Percentiles rank a stretch among this genome's conserved stretches.
phyloP scores from a whole-genome alignment of 1,284 basidiomycete species.

The Caloboletus inedulis region DNA sequence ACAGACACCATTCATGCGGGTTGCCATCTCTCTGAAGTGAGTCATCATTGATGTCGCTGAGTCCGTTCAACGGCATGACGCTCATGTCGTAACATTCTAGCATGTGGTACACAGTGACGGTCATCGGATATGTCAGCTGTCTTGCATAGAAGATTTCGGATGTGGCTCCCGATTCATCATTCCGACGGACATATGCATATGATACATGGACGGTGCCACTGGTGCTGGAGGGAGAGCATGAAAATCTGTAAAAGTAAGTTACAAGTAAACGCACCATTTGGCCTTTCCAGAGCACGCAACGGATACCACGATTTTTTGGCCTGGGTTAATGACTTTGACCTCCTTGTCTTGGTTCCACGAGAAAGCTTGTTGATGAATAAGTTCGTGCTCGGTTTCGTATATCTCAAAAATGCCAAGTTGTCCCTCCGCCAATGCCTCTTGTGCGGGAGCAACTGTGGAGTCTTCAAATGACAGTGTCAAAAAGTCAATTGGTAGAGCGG shows the following conservation, averaged over 20 bases:
- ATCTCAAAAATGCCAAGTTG: constrained; percentile 80
- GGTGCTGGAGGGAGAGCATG: constrained; percentile 46
- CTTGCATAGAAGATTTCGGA: constrained; percentile 74
- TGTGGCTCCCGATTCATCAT: constrained; percentile 33
- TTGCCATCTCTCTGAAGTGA: constrained; percentile 43
- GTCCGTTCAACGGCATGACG: constrained; percentile 57
- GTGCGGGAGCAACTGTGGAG: constrained; percentile 76
- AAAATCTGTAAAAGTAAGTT: neutral
- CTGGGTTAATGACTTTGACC: constrained; percentile 60
- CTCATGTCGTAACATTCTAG: constrained; percentile 83
- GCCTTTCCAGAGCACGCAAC: constrained; percentile 85
- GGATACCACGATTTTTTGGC: constrained; percentile 64
- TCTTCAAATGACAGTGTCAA: constrained; percentile 85
- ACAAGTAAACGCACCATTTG: constrained; percentile 68
- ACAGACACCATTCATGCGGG: constrained; percentile 73
- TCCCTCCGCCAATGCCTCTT: constrained; percentile 74
- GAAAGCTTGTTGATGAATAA: constrained; percentile 79
- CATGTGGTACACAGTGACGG: constrained; percentile 92
- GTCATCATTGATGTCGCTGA: constrained; percentile 31
- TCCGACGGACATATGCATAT: constrained; percentile 69
- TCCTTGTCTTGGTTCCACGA: constrained; percentile 63
- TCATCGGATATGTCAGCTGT: constrained; percentile 78
- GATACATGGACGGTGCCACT: constrained; percentile 78
- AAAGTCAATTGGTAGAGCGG: constrained; percentile 79
- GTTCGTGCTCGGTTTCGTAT: constrained; percentile 87